A percentile compares a stretch with the other conserved stretches of the same genome.
phyloP scores from a whole-genome alignment of 106 monocot genomes.

The Acorus gramineus region DNA sequence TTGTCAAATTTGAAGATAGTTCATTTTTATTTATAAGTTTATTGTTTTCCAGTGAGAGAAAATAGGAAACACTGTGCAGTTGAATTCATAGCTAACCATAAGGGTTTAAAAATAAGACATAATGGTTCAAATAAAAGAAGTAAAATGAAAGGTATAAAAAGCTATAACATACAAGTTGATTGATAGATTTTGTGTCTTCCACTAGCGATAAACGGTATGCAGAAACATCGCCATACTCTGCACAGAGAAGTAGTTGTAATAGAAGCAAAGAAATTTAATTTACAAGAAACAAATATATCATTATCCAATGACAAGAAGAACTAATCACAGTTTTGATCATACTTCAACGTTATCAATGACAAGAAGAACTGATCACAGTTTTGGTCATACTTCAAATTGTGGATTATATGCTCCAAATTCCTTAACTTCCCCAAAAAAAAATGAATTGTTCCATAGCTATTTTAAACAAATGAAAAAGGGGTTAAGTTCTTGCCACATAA shows the following conservation, averaged over 20 bases:
- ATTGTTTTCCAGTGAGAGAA: no score
- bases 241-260: constrained; percentile 4
- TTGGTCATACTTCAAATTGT: no score
- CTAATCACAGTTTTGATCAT: no score
- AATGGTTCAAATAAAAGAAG: neutral
- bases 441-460: no score
- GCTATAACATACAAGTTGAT: constrained; percentile 83
- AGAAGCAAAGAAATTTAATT: constrained; percentile 1
- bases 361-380: neutral
- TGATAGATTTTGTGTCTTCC: constrained; percentile 97
- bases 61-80: no score
- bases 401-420: no score
- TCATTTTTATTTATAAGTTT: no score
- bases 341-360: neutral
- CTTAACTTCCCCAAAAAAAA: no score
- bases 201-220: constrained; percentile 82
- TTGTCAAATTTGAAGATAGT: no score
- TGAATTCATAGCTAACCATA: no score
- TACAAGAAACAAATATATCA: neutral
- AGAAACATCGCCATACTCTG: constrained; percentile 96
- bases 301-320: neutral
- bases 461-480: no score
- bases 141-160: constrained; percentile 1
- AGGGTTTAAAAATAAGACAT: neutral
- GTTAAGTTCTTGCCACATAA: no score